These are phyloP conservation scores for Exsudoporus floridanus DNA, from an alignment of 1,284 basidiomycete species.

Conservation along the genomic window DNA sequence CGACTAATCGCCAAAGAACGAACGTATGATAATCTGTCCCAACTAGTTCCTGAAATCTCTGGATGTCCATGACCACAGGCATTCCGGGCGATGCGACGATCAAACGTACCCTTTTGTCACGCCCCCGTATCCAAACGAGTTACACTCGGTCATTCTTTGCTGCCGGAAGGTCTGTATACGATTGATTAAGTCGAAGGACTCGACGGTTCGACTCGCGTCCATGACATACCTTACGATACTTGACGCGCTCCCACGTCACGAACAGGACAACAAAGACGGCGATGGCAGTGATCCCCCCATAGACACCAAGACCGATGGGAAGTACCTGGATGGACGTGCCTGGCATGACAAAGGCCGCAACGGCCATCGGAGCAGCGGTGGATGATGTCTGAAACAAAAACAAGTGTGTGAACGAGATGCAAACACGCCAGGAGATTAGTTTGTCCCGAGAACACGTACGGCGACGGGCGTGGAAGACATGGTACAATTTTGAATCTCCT, in stretches of 20 bases:
- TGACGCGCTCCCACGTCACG: conserved; percentile 80
- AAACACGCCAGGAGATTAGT: background rate
- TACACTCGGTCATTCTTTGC: conserved; percentile 67
- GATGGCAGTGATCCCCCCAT: conserved; percentile 78
- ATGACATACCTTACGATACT: conserved; percentile 69
- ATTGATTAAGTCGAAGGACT: conserved; percentile 5
- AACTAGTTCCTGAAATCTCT: conserved; percentile 1
- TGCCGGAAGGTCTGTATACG: conserved; percentile 64
- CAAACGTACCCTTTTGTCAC: conserved; percentile 24
- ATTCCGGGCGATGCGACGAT: background rate
- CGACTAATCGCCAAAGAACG: conserved; percentile 8
- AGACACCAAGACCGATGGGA: conserved; percentile 78
- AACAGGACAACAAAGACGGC: conserved; percentile 74
- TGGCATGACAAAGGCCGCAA: conserved; percentile 59
- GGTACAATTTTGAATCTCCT: conserved; percentile 60
- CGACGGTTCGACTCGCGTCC: background rate
- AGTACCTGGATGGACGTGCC: conserved; percentile 72
- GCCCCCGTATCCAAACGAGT: conserved; percentile 60
- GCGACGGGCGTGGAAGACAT: conserved; percentile 22
- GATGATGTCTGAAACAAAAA: conserved; percentile 17
- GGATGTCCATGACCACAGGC: background rate
- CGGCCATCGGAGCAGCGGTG: conserved; percentile 42
- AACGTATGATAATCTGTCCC: background rate
- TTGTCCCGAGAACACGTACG: conserved; percentile 2
- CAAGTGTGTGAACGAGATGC: background rate